phyloP scores from a whole-genome alignment of 495 filamentous ascomycete genomes.

The Tetracladium marchalianum region DNA sequence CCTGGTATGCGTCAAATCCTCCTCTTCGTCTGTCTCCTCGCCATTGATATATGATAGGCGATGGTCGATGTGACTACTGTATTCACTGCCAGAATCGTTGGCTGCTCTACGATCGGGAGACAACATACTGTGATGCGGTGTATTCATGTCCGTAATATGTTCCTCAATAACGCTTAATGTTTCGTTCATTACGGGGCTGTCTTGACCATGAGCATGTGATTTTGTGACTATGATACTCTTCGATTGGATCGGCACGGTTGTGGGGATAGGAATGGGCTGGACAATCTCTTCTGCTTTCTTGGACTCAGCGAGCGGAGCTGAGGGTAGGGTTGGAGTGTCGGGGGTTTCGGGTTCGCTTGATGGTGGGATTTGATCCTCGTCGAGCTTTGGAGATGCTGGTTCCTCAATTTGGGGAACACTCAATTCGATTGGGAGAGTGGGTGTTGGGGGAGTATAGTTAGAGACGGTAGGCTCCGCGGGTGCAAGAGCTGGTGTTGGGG shows the following conservation, averaged over 20 bases:
- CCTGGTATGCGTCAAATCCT: slow-evolving; percentile 47
- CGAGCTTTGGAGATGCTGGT: background rate
- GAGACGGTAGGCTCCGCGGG: background rate
- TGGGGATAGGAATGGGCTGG: slow-evolving; percentile 19
- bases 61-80: slow-evolving; percentile 67
- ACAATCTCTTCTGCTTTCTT: slow-evolving; percentile 17
- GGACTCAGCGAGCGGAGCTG: slow-evolving; percentile 5
- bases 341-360: slow-evolving; percentile 29
- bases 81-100: slow-evolving; percentile 85
- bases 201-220: slow-evolving; percentile 23
- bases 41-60: slow-evolving; percentile 84
- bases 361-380: slow-evolving; percentile 33
- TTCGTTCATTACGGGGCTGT: slow-evolving; percentile 88
- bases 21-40: slow-evolving; percentile 73
- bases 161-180: slow-evolving; percentile 96
- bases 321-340: slow-evolving; percentile 4
- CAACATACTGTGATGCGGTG: slow-evolving; percentile 43
- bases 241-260: slow-evolving; percentile 6
- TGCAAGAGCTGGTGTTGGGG: background rate
- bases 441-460: background rate
- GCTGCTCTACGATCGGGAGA: slow-evolving; percentile 48
- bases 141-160: slow-evolving; percentile 90
- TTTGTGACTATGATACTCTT: slow-evolving; percentile 12
- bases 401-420: no score
- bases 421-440: background rate